A percentile compares a stretch with the other conserved stretches of the same genome.
Conservation (phyloP, 805 yeast genomes). For the Saccharomycopsis guyanensis region DNA sequence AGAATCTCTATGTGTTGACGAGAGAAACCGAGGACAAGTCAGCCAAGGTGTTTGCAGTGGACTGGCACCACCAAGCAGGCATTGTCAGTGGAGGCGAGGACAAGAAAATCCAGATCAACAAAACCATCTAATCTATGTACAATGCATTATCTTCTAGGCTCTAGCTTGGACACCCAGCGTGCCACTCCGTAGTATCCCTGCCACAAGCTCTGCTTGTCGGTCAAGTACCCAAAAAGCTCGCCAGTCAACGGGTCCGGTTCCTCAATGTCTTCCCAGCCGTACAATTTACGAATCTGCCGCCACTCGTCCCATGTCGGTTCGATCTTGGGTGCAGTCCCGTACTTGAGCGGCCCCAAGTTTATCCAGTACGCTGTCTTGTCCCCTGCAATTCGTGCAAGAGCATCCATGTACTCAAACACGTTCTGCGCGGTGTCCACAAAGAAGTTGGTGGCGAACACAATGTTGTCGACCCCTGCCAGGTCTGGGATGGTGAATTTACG, state of each 20-base stretch:
- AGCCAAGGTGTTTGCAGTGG: constrained; percentile 75
- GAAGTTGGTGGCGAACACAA: constrained; percentile 60
- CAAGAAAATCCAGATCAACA: constrained; percentile 82
- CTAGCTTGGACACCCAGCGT: constrained; percentile 38
- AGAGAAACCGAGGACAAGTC: constrained; percentile 49
- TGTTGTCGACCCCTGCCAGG: constrained; percentile 30
- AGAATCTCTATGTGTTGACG: constrained; percentile 72
- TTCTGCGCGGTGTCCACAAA: constrained; percentile 93
- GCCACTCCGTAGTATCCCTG: constrained; percentile 69
- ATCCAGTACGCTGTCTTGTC: constrained; percentile 65
- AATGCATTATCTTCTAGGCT: neutral
- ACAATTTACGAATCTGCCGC: constrained; percentile 36
- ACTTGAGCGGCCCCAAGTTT: constrained; percentile 86
- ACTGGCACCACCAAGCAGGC: constrained; percentile 75
- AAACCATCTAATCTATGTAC: constrained; percentile 15
- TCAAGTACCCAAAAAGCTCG: constrained; percentile 51
- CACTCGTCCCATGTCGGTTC: constrained; percentile 74
- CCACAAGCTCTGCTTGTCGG: constrained; percentile 61
- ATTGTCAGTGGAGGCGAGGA: constrained; percentile 92
- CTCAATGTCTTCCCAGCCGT: constrained; percentile 57
- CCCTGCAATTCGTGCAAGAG: constrained; percentile 42
- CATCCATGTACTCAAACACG: constrained; percentile 62
- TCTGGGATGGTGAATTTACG: constrained; percentile 36
- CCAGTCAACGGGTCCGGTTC: constrained; percentile 28
- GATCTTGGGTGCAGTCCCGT: constrained; percentile 76